Evolutionary conservation across 345 rosid species (phyloP).

Genomic region (Rhodomyrtus tomentosa): DNA sequence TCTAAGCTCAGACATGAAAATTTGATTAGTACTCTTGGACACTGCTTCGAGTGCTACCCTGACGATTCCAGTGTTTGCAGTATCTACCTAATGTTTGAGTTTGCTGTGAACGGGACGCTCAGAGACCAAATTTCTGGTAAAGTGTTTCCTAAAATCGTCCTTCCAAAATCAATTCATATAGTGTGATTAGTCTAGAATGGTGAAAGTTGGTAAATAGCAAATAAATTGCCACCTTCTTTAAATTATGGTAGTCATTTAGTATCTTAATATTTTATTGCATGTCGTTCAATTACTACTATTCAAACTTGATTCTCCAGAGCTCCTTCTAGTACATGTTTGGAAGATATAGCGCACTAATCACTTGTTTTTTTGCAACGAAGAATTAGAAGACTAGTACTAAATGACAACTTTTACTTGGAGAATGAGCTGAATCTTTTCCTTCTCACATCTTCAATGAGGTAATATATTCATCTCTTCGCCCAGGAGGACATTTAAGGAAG

Average conservation of each 20-base stretch:
- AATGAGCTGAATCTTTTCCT: background rate
- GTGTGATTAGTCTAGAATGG: background rate
- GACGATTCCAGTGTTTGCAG: constrained; percentile 26
- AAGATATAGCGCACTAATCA: background rate
- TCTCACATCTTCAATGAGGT: background rate
- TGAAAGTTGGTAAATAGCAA: background rate
- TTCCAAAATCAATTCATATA: background rate
- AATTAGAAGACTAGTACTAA: background rate
- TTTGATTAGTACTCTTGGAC: constrained; percentile 56
- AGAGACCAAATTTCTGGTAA: constrained; percentile 33
- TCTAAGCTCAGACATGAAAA: constrained; percentile 49
- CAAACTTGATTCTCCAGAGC: background rate
- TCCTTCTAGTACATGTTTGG: background rate
- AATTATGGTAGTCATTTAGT: background rate
- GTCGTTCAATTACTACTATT: background rate
- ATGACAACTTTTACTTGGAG: background rate
- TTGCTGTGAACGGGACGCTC: constrained; percentile 22
- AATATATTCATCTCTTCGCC: background rate
- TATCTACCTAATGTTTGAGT: constrained; percentile 41
- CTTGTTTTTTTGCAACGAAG: background rate
- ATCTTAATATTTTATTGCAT: background rate
- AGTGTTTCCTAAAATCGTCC: background rate
- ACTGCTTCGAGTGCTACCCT: constrained; percentile 30
- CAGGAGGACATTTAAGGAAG: constrained; percentile 9
- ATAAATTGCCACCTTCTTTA: background rate